These are phyloP conservation scores for Xylaria nigripes DNA, from an alignment of 495 filamentous ascomycete genomes.

Conservation along the genomic window DNA sequence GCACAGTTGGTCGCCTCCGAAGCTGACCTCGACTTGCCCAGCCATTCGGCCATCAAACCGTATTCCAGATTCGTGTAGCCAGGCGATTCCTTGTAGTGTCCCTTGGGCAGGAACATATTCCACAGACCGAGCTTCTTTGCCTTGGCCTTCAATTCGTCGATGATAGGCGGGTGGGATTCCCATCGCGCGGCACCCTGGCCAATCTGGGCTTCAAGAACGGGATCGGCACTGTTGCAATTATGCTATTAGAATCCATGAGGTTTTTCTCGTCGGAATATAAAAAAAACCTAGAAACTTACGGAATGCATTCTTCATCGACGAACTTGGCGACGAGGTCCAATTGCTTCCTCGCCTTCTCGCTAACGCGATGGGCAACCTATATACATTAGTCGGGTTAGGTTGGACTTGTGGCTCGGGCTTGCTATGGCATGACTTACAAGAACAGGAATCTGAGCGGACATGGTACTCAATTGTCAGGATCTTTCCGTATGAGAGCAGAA, in stretches of 20 bases:
- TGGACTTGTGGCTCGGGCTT: not conserved
- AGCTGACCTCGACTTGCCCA: conserved; percentile 70
- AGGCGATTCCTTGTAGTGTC: conserved; percentile 88
- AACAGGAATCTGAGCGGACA: conserved; percentile 60
- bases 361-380: conserved; percentile 53
- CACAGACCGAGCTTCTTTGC: conserved; percentile 82
- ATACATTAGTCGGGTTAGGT: conserved; percentile 22
- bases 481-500: not conserved
- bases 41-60: conserved; percentile 82
- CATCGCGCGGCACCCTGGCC: conserved; percentile 66
- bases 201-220: conserved; percentile 68
- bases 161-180: conserved; percentile 66
- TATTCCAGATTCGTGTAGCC: conserved; percentile 90
- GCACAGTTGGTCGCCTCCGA: conserved; percentile 88
- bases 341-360: conserved; percentile 70
- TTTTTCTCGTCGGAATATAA: not conserved
- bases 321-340: conserved; percentile 75
- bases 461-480: conserved; percentile 20
- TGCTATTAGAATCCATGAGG: conserved; percentile 11
- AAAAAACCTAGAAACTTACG: conserved; percentile 36
- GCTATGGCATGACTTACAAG: conserved; percentile 43
- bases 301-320: conserved; percentile 92
- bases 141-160: conserved; percentile 82
- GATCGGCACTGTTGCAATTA: conserved; percentile 50
- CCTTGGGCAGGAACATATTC: conserved; percentile 96